Percentiles rank a stretch among this genome's conserved stretches.
phyloP scores from a whole-genome alignment of 1,139 yeast genomes.

The Pichia sp. region DNA sequence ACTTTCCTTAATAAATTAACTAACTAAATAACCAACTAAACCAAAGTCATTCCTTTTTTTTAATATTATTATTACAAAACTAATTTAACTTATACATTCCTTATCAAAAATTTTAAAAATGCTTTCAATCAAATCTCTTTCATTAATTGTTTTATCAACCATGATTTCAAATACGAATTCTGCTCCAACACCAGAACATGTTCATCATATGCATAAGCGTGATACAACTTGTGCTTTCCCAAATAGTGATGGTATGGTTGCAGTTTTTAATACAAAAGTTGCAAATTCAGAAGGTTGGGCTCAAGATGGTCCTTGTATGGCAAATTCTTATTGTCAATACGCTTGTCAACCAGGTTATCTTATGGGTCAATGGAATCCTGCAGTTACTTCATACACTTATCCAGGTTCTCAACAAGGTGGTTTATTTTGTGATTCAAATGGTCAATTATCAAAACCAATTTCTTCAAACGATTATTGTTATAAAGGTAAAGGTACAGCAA shows the following conservation, averaged over 20 bases:
- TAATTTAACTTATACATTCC: background rate
- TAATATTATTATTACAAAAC: too few relatives aligned
- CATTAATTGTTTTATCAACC: slow-evolving; percentile 11
- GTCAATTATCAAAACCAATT: slow-evolving; percentile 60
- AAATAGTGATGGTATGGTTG: slow-evolving; percentile 54
- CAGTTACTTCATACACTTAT: slow-evolving; percentile 51
- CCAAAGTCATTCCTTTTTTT: slow-evolving; percentile 24
- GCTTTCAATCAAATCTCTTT: slow-evolving; percentile 16
- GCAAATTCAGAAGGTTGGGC: slow-evolving; percentile 82
- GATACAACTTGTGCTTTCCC: slow-evolving; percentile 63
- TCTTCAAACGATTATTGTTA: slow-evolving; percentile 57
- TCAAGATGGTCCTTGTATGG: slow-evolving; percentile 64
- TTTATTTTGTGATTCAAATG: slow-evolving; percentile 64
- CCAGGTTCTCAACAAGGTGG: slow-evolving; percentile 83
- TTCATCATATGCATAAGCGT: slow-evolving; percentile 26
- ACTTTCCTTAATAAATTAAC: background rate
- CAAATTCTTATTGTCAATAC: slow-evolving; percentile 79
- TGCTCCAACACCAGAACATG: slow-evolving; percentile 20
- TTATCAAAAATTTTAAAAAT: slow-evolving; percentile 11
- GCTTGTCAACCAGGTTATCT: slow-evolving; percentile 84
- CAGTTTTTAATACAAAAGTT: slow-evolving; percentile 44
- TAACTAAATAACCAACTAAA: background rate
- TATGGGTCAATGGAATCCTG: slow-evolving; percentile 73
- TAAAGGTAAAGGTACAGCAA: slow-evolving; percentile 69
- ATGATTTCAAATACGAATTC: slow-evolving; percentile 12